These are phyloP conservation scores for Candida boleticola DNA, from an alignment of 805 yeast species.

Conservation along the genomic window DNA sequence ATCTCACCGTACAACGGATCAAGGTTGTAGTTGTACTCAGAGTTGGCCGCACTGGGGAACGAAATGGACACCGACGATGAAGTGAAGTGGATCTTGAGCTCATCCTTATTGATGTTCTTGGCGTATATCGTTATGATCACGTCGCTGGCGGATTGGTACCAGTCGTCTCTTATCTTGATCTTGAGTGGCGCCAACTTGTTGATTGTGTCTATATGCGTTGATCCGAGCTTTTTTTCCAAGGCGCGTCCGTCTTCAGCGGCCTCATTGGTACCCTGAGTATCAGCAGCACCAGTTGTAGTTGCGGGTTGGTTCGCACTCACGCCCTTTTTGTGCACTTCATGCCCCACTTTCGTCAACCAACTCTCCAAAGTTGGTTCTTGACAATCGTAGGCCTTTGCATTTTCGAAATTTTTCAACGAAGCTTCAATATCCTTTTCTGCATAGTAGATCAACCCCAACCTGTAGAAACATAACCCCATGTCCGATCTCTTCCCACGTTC, in stretches of 20 bases:
- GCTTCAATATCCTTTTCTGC: constrained; percentile 37
- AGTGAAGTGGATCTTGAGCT: constrained; percentile 39
- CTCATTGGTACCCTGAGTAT: too few relatives aligned
- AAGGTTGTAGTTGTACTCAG: constrained; percentile 58
- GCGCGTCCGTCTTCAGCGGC: too few relatives aligned
- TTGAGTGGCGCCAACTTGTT: constrained; percentile 40
- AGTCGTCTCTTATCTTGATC: constrained; percentile 37
- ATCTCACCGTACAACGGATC: constrained; percentile 55
- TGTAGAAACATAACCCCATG: constrained; percentile 47
- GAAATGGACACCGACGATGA: constrained; percentile 35
- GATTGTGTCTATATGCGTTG: constrained; percentile 30
- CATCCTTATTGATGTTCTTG: constrained; percentile 56
- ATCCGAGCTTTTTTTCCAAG: constrained; percentile 7
- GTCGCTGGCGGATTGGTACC: constrained; percentile 59
- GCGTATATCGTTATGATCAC: constrained; percentile 73
- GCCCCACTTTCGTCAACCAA: constrained; percentile 43
- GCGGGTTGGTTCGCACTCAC: not conserved
- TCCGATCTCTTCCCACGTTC: constrained; percentile 45
- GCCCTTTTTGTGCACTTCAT: constrained; percentile 30
- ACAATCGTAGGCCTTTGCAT: constrained; percentile 42
- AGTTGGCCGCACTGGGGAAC: constrained; percentile 47
- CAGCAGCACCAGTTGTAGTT: constrained; percentile 2
- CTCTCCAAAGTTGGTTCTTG: constrained; percentile 46
- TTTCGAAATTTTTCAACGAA: constrained; percentile 41
- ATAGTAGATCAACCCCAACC: constrained; percentile 47